Percentiles rank a stretch among this genome's conserved stretches.
These are phyloP conservation scores for Falciphora oryzae DNA, from an alignment of 2,329 filamentous ascomycete species.

Conservation along the genomic window DNA sequence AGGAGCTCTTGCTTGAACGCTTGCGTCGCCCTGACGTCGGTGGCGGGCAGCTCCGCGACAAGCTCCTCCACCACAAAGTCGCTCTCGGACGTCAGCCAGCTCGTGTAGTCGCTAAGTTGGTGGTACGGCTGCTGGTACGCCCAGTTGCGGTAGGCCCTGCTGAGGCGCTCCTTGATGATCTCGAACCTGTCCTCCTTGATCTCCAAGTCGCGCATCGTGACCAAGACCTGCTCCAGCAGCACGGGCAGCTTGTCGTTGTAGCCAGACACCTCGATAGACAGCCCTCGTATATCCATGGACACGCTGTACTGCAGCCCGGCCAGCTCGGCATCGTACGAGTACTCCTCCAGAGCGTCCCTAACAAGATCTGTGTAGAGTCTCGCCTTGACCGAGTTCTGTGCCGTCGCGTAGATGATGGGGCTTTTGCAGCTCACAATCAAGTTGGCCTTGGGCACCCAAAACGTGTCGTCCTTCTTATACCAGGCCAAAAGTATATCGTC, in stretches of 20 bases:
- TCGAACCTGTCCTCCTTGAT: slow-evolving; percentile 83
- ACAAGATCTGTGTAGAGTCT: slow-evolving; percentile 81
- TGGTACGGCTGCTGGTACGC: slow-evolving; percentile 84
- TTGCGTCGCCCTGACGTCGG: slow-evolving; percentile 69
- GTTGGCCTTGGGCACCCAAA: slow-evolving; percentile 95
- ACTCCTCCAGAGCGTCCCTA: slow-evolving; percentile 82
- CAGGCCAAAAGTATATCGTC: slow-evolving; percentile 76
- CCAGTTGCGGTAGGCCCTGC: slow-evolving; percentile 75
- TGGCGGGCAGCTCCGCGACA: slow-evolving; percentile 65
- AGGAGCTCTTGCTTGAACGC: slow-evolving; percentile 76
- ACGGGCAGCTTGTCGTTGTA: slow-evolving; percentile 97
- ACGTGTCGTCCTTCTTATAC: slow-evolving; percentile 98
- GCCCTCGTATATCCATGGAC: slow-evolving; percentile 62
- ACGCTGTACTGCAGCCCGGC: slow-evolving; percentile 82
- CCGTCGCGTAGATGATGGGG: slow-evolving; percentile 71
- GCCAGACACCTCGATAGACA: slow-evolving; percentile 75
- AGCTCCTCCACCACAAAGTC: slow-evolving; percentile 77
- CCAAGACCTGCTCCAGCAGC: slow-evolving; percentile 80
- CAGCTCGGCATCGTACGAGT: slow-evolving; percentile 92
- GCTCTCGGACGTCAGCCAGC: slow-evolving; percentile 72
- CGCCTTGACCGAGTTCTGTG: slow-evolving; percentile 71
- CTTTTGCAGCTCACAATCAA: slow-evolving; percentile 75
- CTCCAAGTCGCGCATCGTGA: slow-evolving; percentile 77
- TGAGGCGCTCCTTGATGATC: slow-evolving; percentile 81
- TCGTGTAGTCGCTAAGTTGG: slow-evolving; percentile 77